Evolutionary conservation across 331 rosid species (phyloP).

Genomic region (Acacia pycnantha): DNA sequence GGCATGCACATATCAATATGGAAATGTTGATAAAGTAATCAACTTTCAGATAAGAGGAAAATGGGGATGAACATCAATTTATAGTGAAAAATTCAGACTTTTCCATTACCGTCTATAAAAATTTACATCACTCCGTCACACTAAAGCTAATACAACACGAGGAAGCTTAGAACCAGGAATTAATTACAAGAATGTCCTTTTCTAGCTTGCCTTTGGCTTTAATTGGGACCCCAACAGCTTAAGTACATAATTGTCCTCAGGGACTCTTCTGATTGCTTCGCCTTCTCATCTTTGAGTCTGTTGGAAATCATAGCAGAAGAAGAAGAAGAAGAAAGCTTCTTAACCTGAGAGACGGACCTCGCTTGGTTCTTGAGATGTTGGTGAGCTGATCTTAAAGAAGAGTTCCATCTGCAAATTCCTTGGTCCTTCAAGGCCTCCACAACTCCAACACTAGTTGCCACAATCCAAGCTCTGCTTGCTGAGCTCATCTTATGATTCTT

Average conservation of each 20-base stretch:
- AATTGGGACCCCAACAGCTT: slow-evolving; percentile 60
- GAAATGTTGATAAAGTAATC: not conserved
- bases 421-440: slow-evolving; percentile 76
- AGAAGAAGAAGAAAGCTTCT: slow-evolving; percentile 30
- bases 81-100: not conserved
- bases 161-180: not conserved
- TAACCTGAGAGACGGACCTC: slow-evolving; percentile 39
- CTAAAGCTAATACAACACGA: not conserved
- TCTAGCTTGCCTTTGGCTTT: not conserved
- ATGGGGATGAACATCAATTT: not conserved
- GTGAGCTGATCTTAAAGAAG: slow-evolving; percentile 35
- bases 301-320: slow-evolving; percentile 19
- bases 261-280: slow-evolving; percentile 53
- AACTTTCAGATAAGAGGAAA: not conserved
- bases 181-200: not conserved
- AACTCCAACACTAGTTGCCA: slow-evolving; percentile 62
- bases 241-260: slow-evolving; percentile 60
- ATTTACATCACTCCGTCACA: not conserved
- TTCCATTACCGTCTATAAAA: not conserved
- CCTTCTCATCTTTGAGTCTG: slow-evolving; percentile 31
- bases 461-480: slow-evolving; percentile 47
- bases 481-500: slow-evolving; percentile 25
- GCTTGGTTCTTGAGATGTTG: slow-evolving; percentile 48
- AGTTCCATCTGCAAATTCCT: slow-evolving; percentile 61
- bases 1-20: not conserved